Conservation (phyloP, 2,329 filamentous ascomycete species). For the Fusarium sp. region DNA sequence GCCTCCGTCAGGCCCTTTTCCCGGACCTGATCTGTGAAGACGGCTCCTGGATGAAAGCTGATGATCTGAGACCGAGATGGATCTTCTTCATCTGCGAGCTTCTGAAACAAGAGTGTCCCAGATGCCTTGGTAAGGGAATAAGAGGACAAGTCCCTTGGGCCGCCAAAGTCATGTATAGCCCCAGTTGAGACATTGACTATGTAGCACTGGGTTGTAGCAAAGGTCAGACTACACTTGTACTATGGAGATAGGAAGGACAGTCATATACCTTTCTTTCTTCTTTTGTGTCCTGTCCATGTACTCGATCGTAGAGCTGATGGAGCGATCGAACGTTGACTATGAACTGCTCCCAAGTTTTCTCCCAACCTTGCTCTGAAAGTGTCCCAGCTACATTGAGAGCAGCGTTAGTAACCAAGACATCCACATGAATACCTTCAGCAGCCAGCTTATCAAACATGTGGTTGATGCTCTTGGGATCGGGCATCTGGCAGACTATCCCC, state of each 20-base stretch:
- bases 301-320: background rate
- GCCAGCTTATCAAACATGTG: background rate
- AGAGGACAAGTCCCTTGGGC: background rate
- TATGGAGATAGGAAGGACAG: background rate
- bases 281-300: background rate
- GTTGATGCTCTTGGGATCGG: background rate
- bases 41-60: conserved; percentile 4
- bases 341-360: conserved; percentile 3
- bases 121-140: conserved; percentile 4
- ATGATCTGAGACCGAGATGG: background rate
- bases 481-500: background rate
- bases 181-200: conserved; percentile 4
- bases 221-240: fast-evolving
- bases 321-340: background rate
- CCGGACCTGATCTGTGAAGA: background rate
- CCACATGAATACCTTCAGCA: background rate
- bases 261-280: background rate
- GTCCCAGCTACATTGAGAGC: background rate
- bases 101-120: background rate
- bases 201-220: background rate
- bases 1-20: background rate
- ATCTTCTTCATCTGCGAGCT: background rate
- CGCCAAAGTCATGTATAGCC: conserved; percentile 1
- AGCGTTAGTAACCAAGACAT: conserved; percentile 3
- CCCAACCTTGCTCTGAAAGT: background rate